Conservation (phyloP, 2,329 filamentous ascomycete genomes). For the Ilyonectria robusta region DNA sequence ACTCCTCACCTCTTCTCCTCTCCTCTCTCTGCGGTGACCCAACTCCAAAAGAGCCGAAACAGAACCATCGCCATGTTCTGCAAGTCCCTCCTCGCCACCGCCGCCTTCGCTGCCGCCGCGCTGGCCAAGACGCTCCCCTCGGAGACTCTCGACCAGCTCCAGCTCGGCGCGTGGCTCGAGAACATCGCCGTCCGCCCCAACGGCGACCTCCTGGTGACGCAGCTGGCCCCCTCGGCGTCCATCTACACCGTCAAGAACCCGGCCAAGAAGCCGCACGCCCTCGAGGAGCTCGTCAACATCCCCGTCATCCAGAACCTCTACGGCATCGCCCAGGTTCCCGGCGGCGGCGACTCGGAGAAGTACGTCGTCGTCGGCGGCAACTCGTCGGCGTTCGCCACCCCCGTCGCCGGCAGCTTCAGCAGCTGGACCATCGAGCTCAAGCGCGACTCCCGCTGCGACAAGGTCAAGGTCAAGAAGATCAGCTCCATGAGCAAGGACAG, state of each 20-base stretch:
- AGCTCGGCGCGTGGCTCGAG: constrained; percentile 36
- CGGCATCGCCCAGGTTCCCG: constrained; percentile 32
- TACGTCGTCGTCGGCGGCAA: constrained; percentile 39
- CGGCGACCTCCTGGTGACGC: constrained; percentile 35
- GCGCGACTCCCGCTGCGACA: not conserved
- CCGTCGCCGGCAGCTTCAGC: constrained; percentile 30
- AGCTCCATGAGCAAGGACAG: constrained; percentile 29
- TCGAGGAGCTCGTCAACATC: constrained; percentile 37
- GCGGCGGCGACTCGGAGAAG: constrained; percentile 17
- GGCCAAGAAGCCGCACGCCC: not conserved
- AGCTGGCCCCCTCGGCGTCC: constrained; percentile 30
- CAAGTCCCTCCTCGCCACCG: constrained; percentile 11
- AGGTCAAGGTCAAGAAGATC: constrained; percentile 28
- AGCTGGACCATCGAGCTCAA: constrained; percentile 31
- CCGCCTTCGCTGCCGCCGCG: constrained; percentile 13
- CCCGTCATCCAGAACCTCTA: constrained; percentile 33
- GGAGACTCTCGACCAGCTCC: constrained; percentile 30
- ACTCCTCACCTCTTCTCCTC: not conserved
- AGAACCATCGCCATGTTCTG: constrained; percentile 22
- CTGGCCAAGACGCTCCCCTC: constrained; percentile 28
- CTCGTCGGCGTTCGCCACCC: constrained; percentile 20
- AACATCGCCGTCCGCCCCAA: constrained; percentile 39
- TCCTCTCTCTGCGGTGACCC: not conserved
- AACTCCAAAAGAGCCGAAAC: not conserved
- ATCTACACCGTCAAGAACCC: constrained; percentile 36